phyloP scores from a whole-genome alignment of 768 basidiomycete genomes.

The Tephrocybe sp. region DNA sequence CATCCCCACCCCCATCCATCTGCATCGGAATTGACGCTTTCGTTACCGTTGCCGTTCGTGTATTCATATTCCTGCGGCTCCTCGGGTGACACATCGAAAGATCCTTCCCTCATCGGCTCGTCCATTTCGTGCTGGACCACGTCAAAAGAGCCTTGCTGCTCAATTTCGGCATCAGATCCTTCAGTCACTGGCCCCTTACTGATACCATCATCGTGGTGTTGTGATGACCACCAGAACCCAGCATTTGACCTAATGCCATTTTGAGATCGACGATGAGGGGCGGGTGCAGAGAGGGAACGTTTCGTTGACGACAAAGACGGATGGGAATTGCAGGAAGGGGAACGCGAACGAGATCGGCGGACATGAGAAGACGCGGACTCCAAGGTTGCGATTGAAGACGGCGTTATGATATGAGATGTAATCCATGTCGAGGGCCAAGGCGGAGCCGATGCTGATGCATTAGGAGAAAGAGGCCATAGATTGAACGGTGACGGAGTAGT shows the following conservation, averaged over 20 bases:
- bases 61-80: background rate
- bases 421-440: background rate
- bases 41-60: background rate
- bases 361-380: background rate
- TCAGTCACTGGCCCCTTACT: background rate
- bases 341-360: slow-evolving; percentile 3
- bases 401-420: no score
- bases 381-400: no score
- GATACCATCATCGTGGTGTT: background rate
- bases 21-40: background rate
- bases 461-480: background rate
- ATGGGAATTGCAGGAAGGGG: background rate
- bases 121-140: background rate
- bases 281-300: slow-evolving; percentile 61
- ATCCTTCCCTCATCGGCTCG: slow-evolving; percentile 12
- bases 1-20: background rate
- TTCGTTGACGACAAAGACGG: slow-evolving; percentile 44
- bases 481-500: background rate
- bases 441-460: background rate
- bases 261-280: slow-evolving; percentile 13
- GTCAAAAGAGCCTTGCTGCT: background rate
- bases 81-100: slow-evolving; percentile 6
- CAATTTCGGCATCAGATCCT: background rate
- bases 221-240: slow-evolving; percentile 15
- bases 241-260: background rate